Conservation (phyloP, 257 asterid species). For the Jacaranda copaia region DNA sequence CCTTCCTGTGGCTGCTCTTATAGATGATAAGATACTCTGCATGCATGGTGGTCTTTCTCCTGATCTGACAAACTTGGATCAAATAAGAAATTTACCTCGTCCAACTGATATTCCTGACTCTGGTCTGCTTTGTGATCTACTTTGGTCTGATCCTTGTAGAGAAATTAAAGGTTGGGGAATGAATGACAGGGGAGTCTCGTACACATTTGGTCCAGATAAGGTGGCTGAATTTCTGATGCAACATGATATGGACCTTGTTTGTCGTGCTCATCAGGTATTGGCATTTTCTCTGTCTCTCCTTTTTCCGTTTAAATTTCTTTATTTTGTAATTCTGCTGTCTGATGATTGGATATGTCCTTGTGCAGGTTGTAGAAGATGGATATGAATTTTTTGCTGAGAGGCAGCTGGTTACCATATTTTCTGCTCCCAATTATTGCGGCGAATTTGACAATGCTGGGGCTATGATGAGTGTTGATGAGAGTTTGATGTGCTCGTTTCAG, state of each 20-base stretch:
- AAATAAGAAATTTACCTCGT: conserved; percentile 60
- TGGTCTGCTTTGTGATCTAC: conserved; percentile 67
- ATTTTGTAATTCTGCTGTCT: conserved; percentile 16
- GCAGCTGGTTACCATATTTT: conserved; percentile 56
- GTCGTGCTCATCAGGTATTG: conserved; percentile 65
- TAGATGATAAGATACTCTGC: conserved; percentile 67
- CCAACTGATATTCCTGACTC: conserved; percentile 68
- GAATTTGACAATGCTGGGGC: conserved; percentile 66
- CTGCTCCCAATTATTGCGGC: conserved; percentile 62
- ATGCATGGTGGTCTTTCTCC: conserved; percentile 78
- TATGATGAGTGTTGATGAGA: conserved; percentile 63
- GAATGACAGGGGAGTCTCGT: conserved; percentile 63
- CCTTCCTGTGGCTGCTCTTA: conserved; percentile 71
- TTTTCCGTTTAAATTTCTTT: neutral
- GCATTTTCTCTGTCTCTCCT: neutral
- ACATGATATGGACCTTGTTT: conserved; percentile 64
- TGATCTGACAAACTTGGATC: conserved; percentile 57
- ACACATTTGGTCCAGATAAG: conserved; percentile 61
- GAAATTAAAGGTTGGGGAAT: conserved; percentile 69
- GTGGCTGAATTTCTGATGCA: conserved; percentile 62
- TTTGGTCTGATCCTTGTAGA: conserved; percentile 71
- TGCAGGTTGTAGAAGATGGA: conserved; percentile 61
- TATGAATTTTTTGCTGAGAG: conserved; percentile 60
- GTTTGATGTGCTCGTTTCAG: conserved; percentile 64
- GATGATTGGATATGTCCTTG: conserved; percentile 30